phyloP scores from a whole-genome alignment of 768 basidiomycete species.

The Boletus subparvulus region DNA sequence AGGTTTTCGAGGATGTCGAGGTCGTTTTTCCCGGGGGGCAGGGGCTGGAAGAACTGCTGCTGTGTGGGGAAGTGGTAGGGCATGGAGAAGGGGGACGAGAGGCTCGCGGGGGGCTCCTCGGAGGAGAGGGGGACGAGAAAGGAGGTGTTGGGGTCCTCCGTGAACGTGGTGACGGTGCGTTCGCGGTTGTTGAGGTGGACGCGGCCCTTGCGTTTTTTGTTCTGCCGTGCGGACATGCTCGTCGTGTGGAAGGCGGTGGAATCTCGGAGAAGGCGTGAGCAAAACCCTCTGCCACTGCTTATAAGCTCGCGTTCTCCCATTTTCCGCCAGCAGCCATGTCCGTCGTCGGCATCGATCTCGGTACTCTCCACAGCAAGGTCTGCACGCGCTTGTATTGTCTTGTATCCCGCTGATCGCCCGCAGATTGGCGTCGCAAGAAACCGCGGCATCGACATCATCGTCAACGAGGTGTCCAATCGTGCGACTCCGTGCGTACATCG shows the following conservation, averaged over 20 bases:
- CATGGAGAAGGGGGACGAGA: no score
- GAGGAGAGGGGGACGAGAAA: slow-evolving; percentile 21
- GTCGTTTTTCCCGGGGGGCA: no score
- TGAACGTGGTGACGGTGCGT: slow-evolving; percentile 68
- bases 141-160: slow-evolving; percentile 54
- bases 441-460: slow-evolving; percentile 97
- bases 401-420: no score
- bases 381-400: not conserved
- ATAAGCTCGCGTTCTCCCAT: no score
- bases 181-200: slow-evolving; percentile 55
- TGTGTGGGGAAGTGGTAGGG: no score
- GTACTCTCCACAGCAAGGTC: slow-evolving; percentile 87
- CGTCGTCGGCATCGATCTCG: slow-evolving; percentile 95
- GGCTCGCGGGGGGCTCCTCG: no score
- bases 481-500: slow-evolving; percentile 80
- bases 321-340: slow-evolving; percentile 51
- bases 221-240: slow-evolving; percentile 58
- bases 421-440: slow-evolving; percentile 95
- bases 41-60: no score
- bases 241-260: slow-evolving; percentile 32
- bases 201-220: slow-evolving; percentile 62
- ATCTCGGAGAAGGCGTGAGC: slow-evolving; percentile 28
- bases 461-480: slow-evolving; percentile 97
- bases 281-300: slow-evolving; percentile 22
- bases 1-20: no score